phyloP scores from a whole-genome alignment of 148 eudicot genomes.

The Diospyros kaki region DNA sequence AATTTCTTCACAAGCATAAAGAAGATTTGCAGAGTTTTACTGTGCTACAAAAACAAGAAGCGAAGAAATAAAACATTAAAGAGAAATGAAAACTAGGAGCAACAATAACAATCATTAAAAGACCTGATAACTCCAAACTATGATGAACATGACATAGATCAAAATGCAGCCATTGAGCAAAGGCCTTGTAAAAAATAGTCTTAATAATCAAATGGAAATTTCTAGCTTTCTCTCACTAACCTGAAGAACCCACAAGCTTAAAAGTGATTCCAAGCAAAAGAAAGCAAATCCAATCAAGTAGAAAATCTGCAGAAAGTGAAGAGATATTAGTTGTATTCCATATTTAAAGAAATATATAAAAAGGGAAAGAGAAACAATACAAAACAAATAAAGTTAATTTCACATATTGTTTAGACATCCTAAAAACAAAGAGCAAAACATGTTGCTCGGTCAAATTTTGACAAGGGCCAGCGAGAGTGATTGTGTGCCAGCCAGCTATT shows the following conservation, averaged over 20 bases:
- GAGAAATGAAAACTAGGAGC: not conserved
- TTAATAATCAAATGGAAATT: not conserved
- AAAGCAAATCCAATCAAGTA: conserved; percentile 82
- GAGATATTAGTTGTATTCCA: not conserved
- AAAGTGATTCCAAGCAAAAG: conserved; percentile 83
- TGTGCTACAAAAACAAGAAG: not conserved
- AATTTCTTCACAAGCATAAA: not conserved
- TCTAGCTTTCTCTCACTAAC: conserved; percentile 33
- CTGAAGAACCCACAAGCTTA: conserved; percentile 99
- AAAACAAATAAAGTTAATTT: not conserved
- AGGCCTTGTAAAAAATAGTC: too few relatives aligned
- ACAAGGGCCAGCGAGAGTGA: not conserved
- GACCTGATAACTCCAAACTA: not conserved
- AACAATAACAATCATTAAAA: not conserved
- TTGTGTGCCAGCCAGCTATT: too few relatives aligned
- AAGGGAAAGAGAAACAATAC: not conserved
- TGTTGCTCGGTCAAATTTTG: not conserved
- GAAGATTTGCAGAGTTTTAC: not conserved
- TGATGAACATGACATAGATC: not conserved
- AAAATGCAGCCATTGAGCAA: not conserved
- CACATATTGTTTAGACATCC: not conserved
- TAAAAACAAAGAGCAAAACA: not conserved
- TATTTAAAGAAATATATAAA: not conserved
- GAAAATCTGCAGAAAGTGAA: conserved; percentile 59
- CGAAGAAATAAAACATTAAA: not conserved